Evolutionary conservation across 2,329 filamentous ascomycete genomes (phyloP), one percentile per base, ranked within the genome.

Genomic region (Diaporthe destruens): DNA sequence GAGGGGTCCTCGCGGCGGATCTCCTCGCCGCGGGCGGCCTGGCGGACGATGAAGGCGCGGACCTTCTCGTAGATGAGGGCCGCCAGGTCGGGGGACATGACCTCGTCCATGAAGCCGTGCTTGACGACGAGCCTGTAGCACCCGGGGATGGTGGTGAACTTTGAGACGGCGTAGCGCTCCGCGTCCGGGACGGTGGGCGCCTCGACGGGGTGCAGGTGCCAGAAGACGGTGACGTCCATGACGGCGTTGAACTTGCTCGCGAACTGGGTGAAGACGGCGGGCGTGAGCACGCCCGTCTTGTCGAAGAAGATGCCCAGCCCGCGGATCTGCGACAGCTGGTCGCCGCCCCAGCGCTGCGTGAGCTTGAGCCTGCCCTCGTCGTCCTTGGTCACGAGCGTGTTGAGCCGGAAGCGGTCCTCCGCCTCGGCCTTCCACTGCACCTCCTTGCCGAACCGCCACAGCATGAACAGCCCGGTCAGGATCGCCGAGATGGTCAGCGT

Each of bases 361-460:
- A 86, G 78, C 6, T 76, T 75, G 1, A 83, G 72, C 29, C 76
- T 74, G 14, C 78, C 78, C 1, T 80, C 78, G 1, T 34, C 44
- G 63, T 74, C 74, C 54, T 74, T 75, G 63, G 39, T 56, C 49
- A 75, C 72, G 39, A 85, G 79, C 34, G 83, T 75, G 73, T 81
- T 86, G 8, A 85, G 85, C 49, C 85, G 84, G 72, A 89, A 84
- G 6, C 85, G 85, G 75, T 94, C 91, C 73, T 87, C 85, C 0
- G 86, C 85, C 81, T 94, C 92, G 1, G 92, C 89, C 18, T 82
- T 82, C 92, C 92, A 94, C 78, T 94, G 93, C 72, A 90, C 87
- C 77, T 94, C 92, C 79, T 95, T 94, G n/a, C 92, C 93, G 77
- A 89, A 94, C 32, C 92, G 88, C 92, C 92, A 94, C 14, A 94